Evolutionary conservation across 805 yeast species (phyloP).

Genomic region (Metschnikowia reukaufii): DNA sequence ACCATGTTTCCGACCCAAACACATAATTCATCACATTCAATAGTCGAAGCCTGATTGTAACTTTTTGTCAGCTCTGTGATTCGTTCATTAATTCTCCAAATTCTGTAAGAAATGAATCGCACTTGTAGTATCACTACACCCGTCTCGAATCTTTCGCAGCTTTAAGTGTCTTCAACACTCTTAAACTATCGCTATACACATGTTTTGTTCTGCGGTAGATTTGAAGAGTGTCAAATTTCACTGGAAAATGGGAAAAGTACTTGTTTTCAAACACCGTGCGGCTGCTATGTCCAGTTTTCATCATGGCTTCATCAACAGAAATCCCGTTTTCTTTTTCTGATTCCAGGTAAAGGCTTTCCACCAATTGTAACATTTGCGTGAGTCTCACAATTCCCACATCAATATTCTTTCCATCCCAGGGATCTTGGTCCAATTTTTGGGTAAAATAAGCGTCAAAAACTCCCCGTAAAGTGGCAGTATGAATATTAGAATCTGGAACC

Average conservation of each 20-base stretch:
- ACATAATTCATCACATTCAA: constrained; percentile 54
- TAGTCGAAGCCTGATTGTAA: constrained; percentile 51
- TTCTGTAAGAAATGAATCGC: constrained; percentile 35
- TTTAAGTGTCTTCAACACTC: constrained; percentile 53
- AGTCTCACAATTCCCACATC: constrained; percentile 43
- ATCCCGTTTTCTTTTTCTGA: constrained; percentile 42
- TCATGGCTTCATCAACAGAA: constrained; percentile 49
- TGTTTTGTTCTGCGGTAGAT: constrained; percentile 60
- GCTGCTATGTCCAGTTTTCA: constrained; percentile 43
- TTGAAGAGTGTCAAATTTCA: constrained; percentile 54
- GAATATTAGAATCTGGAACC: constrained; percentile 49
- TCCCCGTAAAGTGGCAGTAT: constrained; percentile 63
- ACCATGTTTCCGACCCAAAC: constrained; percentile 54
- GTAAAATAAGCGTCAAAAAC: constrained; percentile 53
- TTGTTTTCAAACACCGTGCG: constrained; percentile 29
- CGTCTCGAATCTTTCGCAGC: constrained; percentile 29
- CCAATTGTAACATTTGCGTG: constrained; percentile 39
- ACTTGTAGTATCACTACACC: constrained; percentile 13
- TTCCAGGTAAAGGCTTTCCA: constrained; percentile 43
- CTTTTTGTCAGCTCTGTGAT: constrained; percentile 55
- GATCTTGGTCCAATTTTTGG: constrained; percentile 25
- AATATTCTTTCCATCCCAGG: constrained; percentile 49
- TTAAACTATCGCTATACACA: constrained; percentile 59
- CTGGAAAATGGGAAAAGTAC: constrained; percentile 54
- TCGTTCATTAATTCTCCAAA: constrained; percentile 60